phyloP scores from a whole-genome alignment of 2,329 filamentous ascomycete species.

The Lecanosticta acicola region DNA sequence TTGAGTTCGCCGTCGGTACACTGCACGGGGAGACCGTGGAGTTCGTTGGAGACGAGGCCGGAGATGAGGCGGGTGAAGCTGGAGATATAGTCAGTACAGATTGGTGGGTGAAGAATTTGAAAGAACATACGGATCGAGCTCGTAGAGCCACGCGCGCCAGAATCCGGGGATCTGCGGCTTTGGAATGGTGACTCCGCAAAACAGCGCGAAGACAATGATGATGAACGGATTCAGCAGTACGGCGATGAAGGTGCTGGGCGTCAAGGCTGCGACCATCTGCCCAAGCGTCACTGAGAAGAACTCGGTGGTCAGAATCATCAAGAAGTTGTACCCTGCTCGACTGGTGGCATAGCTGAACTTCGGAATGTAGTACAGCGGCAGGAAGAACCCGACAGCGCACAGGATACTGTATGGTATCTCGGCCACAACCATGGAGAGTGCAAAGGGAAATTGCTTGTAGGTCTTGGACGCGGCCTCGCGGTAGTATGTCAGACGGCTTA shows the following conservation, averaged over 20 bases:
- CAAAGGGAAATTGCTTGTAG: slow-evolving; percentile 76
- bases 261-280: slow-evolving; percentile 70
- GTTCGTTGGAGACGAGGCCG: slow-evolving; percentile 72
- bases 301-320: slow-evolving; percentile 78
- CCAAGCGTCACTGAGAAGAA: slow-evolving; percentile 76
- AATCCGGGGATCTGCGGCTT: slow-evolving; percentile 70
- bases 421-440: slow-evolving; percentile 68
- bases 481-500: slow-evolving; percentile 76
- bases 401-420: slow-evolving; percentile 80
- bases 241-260: slow-evolving; percentile 71
- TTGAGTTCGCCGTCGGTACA: slow-evolving; percentile 62
- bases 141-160: slow-evolving; percentile 75
- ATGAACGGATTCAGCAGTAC: slow-evolving; percentile 76
- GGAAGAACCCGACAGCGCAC: slow-evolving; percentile 73
- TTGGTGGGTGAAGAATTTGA: neutral
- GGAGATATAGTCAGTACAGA: slow-evolving; percentile 2
- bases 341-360: slow-evolving; percentile 59
- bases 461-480: slow-evolving; percentile 81
- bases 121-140: slow-evolving; percentile 58
- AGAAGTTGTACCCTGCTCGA: slow-evolving; percentile 78
- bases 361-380: slow-evolving; percentile 79
- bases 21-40: slow-evolving; percentile 59
- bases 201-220: slow-evolving; percentile 75
- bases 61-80: slow-evolving; percentile 71
- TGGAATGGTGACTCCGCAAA: slow-evolving; percentile 82